phyloP scores from a whole-genome alignment of 768 basidiomycete genomes.

The Trametes gibbosa region DNA sequence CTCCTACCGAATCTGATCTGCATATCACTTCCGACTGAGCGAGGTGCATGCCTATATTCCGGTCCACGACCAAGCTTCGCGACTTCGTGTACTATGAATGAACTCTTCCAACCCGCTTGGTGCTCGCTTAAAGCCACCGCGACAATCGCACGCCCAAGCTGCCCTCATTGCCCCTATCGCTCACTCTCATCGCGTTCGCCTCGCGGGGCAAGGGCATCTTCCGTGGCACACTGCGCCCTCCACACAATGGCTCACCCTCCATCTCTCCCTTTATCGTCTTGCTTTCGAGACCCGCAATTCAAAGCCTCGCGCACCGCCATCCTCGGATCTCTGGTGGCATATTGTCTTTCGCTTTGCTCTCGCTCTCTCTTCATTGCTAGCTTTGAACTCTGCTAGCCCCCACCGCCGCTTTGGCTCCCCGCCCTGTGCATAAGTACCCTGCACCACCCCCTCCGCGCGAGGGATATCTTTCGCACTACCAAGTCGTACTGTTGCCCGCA shows the following conservation, averaged over 20 bases:
- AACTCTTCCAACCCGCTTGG: neutral
- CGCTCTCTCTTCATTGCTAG: neutral
- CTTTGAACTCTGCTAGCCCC: neutral
- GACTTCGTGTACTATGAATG: too few relatives aligned
- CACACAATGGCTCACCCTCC: neutral
- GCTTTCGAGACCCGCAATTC: neutral
- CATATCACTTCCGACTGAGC: too few relatives aligned
- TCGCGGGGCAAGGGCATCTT: neutral
- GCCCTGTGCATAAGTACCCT: neutral
- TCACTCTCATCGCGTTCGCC: neutral
- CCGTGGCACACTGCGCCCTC: neutral
- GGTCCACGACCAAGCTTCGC: too few relatives aligned
- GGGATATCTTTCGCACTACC: neutral
- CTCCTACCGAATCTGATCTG: too few relatives aligned
- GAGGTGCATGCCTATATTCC: too few relatives aligned
- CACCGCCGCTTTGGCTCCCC: neutral
- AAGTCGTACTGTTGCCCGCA: neutral
- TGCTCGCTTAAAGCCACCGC: too few relatives aligned
- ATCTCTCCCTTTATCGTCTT: too few relatives aligned
- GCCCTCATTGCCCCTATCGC: neutral
- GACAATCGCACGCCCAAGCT: neutral
- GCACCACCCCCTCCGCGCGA: neutral
- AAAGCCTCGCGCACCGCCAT: too few relatives aligned
- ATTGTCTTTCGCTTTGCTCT: neutral
- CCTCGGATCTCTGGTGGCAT: neutral